These are phyloP conservation scores for Daldinia caldariorum DNA, from an alignment of 495 filamentous ascomycete species.

Conservation along the genomic window DNA sequence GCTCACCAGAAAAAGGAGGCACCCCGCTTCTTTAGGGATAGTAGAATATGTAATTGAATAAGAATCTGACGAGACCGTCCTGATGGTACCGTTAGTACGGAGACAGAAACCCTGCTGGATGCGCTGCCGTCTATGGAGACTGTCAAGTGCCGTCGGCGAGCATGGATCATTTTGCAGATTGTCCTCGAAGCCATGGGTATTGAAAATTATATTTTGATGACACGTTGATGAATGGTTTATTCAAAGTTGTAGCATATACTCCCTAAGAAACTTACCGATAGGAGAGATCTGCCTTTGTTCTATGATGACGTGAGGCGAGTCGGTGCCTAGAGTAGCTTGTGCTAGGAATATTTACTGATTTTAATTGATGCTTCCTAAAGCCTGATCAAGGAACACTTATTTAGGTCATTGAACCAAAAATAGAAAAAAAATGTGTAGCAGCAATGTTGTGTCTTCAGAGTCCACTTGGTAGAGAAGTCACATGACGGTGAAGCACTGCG, in stretches of 20 bases:
- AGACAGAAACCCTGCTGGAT: neutral
- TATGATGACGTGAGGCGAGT: neutral
- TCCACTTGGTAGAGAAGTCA: conserved; percentile 25
- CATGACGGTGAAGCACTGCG: conserved; percentile 39
- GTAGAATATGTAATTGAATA: neutral
- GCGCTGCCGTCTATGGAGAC: conserved; percentile 1
- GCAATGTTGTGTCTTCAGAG: conserved; percentile 25
- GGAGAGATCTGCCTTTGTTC: neutral
- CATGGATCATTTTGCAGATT: neutral
- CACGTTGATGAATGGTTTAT: neutral
- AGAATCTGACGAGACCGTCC: conserved; percentile 6
- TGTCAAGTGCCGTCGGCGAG: neutral
- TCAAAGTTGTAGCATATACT: neutral
- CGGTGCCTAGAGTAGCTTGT: neutral
- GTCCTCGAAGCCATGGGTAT: neutral
- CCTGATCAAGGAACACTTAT: conserved; percentile 1
- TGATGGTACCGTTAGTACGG: neutral
- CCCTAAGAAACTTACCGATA: neutral
- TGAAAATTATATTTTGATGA: neutral
- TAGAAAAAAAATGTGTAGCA: neutral
- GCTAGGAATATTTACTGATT: neutral
- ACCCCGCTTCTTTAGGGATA: neutral
- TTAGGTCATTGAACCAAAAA: conserved; percentile 17
- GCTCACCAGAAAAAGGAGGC: neutral
- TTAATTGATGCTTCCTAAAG: neutral